Base-by-base conservation (phyloP, 2,329 filamentous ascomycete genomes). In the Fusarium oligoseptatum region DNA sequence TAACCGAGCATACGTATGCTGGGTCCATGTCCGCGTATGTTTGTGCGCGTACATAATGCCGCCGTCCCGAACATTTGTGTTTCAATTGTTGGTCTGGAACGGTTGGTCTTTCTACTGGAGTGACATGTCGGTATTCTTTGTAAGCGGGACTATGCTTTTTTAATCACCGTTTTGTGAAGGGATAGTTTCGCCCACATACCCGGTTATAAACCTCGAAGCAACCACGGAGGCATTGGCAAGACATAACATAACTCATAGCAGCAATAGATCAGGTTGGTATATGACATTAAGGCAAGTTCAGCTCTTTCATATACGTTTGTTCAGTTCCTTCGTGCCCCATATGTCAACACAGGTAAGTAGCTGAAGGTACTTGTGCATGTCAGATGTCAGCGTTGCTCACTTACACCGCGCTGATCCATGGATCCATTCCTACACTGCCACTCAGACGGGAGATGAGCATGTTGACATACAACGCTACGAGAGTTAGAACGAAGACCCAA, bases 1-100 rank as follows among this genome's bases (percentile, higher is more conserved):
- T 67, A 72, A 67, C 55, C 55, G 50, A 29, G 67, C 64, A 43
- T 67, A 72, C 70, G 67, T 69, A 58, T 41, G 57, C 67, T 62
- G 17, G 39, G 45, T 32, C 10, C 3, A 17, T 55, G 27, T 55
- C 50, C 43, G 32, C 63, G 37, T 57, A 20, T 57, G 22, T 56
- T 20, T 57, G 50, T 55, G 27, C 50, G 27, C n/a, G 50, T 55
- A 55, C 50, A 32, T 55, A 55, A 55, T 55, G 50, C 50, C 50
- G 50, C 27, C 24, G 6, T 55, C 50, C 50, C 50, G 50, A 32
- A 32, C 17, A 20, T 52, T 55, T 36, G 34, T 36, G 50, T 34
- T 55, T 55, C 50, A 55, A 29, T 55, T 55, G 11, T 32, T 55
- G 17, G 27, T 32, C 50, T 29, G 27, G 27, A 20, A 55, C 15